Evolutionary conservation across 257 asterid species (phyloP).

Genomic region (Scutellaria barbata): DNA sequence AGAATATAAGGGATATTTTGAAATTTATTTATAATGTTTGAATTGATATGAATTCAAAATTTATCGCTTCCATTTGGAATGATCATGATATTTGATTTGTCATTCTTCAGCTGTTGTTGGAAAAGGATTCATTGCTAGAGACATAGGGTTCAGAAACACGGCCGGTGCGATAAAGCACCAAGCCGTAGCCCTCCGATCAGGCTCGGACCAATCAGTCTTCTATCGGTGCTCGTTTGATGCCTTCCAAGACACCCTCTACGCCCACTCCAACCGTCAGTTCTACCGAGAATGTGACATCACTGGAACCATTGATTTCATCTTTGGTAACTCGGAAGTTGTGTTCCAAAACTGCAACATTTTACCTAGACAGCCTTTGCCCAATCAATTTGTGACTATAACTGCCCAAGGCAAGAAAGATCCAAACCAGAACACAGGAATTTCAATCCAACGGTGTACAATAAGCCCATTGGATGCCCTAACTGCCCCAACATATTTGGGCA

Average conservation of each 20-base stretch:
- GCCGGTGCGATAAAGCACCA: constrained; percentile 87
- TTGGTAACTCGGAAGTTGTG: constrained; percentile 71
- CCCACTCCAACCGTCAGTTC: constrained; percentile 88
- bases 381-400: constrained; percentile 79
- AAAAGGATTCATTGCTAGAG: constrained; percentile 70
- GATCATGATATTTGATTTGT: not conserved
- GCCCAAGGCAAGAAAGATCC: constrained; percentile 92
- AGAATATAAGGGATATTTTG: too few relatives aligned
- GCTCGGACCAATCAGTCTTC: constrained; percentile 74
- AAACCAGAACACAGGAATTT: constrained; percentile 67
- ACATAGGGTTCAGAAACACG: constrained; percentile 69
- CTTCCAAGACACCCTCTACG: constrained; percentile 85
- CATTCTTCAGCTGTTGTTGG: constrained; percentile 61
- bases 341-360: constrained; percentile 73
- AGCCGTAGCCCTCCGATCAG: constrained; percentile 82
- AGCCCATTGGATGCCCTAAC: constrained; percentile 56
- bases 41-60: too few relatives aligned
- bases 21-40: too few relatives aligned
- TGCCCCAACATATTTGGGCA: constrained; percentile 64
- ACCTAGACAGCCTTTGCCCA: constrained; percentile 74
- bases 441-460: constrained; percentile 69
- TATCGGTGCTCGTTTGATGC: constrained; percentile 68
- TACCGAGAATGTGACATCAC: constrained; percentile 75
- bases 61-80: not conserved
- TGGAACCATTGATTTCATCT: constrained; percentile 87